These are phyloP conservation scores for Amauroascus niger DNA, from an alignment of 2,329 filamentous ascomycete genomes.

Conservation along the genomic window DNA sequence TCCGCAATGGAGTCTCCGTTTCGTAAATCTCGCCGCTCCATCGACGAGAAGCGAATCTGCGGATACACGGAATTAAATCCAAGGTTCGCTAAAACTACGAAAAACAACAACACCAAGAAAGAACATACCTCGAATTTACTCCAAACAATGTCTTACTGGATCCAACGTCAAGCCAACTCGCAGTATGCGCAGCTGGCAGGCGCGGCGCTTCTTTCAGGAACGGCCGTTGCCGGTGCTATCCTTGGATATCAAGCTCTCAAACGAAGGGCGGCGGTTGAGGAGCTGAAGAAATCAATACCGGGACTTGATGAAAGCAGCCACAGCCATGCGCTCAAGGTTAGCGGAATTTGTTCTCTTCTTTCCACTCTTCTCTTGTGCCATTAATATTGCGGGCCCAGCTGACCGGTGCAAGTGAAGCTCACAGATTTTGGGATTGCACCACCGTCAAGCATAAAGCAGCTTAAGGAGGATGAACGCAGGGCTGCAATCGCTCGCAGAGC, in stretches of 20 bases:
- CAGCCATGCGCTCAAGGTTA: conserved; percentile 44
- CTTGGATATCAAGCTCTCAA: conserved; percentile 49
- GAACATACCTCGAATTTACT: background rate
- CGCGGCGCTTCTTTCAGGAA: conserved; percentile 36
- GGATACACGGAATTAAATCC: background rate
- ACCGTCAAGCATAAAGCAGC: conserved; percentile 23
- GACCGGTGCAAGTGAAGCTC: conserved; percentile 37
- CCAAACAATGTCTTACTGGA: conserved; percentile 36
- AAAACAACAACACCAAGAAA: background rate
- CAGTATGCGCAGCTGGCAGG: conserved; percentile 36
- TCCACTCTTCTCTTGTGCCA: background rate
- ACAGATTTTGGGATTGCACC: conserved; percentile 41
- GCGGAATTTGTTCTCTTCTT: background rate
- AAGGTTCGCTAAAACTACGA: background rate
- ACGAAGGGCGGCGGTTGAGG: conserved; percentile 46
- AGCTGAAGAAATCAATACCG: conserved; percentile 54
- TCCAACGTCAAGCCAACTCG: conserved; percentile 35
- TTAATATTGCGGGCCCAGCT: conserved; percentile 21
- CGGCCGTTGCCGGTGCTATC: conserved; percentile 43
- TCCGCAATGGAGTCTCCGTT: background rate
- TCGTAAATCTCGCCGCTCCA: background rate
- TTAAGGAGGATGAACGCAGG: conserved; percentile 49
- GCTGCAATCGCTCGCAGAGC: conserved; percentile 51
- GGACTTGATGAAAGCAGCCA: conserved; percentile 36
- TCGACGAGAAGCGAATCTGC: background rate